A percentile compares a stretch with the other conserved stretches of the same genome.
Conservation (phyloP, 2,329 filamentous ascomycete species). For the Epichloe gansuensis region DNA sequence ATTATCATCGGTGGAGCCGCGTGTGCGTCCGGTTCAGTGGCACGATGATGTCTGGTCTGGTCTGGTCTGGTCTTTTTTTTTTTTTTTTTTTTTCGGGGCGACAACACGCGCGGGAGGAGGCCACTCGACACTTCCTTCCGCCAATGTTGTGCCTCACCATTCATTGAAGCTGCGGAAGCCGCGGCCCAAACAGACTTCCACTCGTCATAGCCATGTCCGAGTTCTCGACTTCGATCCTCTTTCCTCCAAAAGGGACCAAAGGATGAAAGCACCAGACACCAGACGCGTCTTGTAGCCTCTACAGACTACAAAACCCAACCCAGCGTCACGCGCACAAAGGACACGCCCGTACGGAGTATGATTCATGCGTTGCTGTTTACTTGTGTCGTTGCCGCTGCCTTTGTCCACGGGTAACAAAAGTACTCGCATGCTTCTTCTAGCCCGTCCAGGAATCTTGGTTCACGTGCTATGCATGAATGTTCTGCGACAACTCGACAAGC, state of each 20-base stretch:
- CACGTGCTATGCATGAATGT: neutral
- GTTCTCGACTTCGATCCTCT: too few species aligned
- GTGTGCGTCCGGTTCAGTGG: neutral
- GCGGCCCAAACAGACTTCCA: neutral
- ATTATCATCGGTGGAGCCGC: constrained; percentile 1
- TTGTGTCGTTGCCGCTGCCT: neutral
- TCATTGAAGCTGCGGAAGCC: too few species aligned
- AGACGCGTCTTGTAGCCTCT: too few species aligned
- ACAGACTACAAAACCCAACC: too few species aligned
- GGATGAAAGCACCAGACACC: too few species aligned
- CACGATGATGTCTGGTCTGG: neutral
- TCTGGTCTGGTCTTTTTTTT: neutral
- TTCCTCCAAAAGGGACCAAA: too few species aligned
- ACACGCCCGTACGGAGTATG: neutral
- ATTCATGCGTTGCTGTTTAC: neutral
- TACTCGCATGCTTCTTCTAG: neutral
- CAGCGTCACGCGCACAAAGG: too few species aligned
- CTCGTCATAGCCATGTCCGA: too few species aligned
- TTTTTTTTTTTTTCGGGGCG: too few species aligned
- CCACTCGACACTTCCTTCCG: too few species aligned
- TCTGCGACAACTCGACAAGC: neutral
- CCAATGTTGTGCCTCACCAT: too few species aligned
- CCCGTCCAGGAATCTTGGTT: neutral
- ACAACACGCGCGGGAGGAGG: too few species aligned
- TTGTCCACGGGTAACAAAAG: neutral